Conservation (phyloP, 179 eudicot genomes). For the Sideroxylon spinosum region DNA sequence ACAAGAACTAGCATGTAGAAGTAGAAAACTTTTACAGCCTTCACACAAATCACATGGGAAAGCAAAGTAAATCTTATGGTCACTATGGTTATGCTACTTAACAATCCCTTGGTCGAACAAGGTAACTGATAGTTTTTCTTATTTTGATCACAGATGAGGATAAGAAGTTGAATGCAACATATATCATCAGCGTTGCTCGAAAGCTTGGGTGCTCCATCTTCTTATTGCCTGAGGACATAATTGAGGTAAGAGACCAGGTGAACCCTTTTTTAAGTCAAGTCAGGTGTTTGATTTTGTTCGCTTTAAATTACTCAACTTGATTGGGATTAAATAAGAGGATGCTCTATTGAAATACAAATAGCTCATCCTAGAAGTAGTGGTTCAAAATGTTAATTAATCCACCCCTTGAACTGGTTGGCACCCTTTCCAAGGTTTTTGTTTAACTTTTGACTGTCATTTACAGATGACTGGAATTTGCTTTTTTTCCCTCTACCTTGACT, state of each 20-base stretch:
- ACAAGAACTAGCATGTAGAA: not conserved
- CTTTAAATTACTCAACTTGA: not conserved
- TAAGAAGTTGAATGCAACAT: conserved; percentile 47
- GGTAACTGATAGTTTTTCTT: no score
- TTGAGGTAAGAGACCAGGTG: conserved; percentile 35
- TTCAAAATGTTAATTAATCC: not conserved
- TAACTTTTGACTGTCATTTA: not conserved
- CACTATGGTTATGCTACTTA: not conserved
- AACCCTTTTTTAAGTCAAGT: not conserved
- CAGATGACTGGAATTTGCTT: not conserved
- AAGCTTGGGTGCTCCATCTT: conserved; percentile 57
- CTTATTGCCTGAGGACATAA: conserved; percentile 52
- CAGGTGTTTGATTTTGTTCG: not conserved
- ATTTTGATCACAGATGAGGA: conserved; percentile 42
- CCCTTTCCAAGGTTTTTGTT: no score
- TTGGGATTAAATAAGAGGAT: not conserved
- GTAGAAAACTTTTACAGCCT: not conserved
- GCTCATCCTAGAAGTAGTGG: not conserved
- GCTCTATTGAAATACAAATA: not conserved
- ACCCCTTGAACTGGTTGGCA: not conserved
- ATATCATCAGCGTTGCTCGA: conserved; percentile 52
- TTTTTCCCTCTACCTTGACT: not conserved
- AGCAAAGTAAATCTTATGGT: not conserved
- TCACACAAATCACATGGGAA: not conserved
- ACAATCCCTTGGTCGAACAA: not conserved